Conservation (phyloP, 192 early-diverging fungal species). For the Umbelopsis sp. region DNA sequence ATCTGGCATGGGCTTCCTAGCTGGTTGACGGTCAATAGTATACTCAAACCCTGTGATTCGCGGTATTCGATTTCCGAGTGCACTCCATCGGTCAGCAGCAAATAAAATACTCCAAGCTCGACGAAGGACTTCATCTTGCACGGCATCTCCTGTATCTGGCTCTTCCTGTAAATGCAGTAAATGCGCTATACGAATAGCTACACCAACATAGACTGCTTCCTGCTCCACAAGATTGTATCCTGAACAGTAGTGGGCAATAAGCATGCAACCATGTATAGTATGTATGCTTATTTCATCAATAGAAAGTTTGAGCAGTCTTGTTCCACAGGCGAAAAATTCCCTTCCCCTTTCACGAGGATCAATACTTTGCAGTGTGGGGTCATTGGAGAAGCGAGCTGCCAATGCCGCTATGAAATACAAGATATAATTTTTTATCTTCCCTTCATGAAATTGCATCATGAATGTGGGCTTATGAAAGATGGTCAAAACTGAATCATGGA, state of each 20-base stretch:
- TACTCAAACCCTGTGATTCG: slow-evolving; percentile 18
- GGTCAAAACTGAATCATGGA: slow-evolving; percentile 14
- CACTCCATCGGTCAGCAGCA: slow-evolving; percentile 23
- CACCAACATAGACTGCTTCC: slow-evolving; percentile 20
- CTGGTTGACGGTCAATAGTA: neutral
- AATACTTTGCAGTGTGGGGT: neutral
- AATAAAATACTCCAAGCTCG: slow-evolving; percentile 21
- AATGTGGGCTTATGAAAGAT: slow-evolving; percentile 23
- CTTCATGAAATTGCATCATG: slow-evolving; percentile 17
- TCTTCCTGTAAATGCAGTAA: slow-evolving; percentile 19
- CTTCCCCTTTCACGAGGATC: slow-evolving; percentile 7
- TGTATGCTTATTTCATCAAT: slow-evolving; percentile 15
- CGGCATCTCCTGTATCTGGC: slow-evolving; percentile 14
- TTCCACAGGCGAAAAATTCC: neutral
- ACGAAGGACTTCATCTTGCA: slow-evolving; percentile 7
- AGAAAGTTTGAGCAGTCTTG: neutral
- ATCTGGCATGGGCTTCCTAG: slow-evolving; percentile 20
- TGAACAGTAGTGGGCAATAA: slow-evolving; percentile 12
- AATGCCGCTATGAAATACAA: neutral
- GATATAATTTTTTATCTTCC: slow-evolving; percentile 15
- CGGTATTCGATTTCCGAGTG: slow-evolving; percentile 17
- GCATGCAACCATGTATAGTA: slow-evolving; percentile 19
- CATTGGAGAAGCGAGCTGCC: slow-evolving; percentile 6
- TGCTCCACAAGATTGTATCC: slow-evolving; percentile 20
- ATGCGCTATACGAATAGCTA: slow-evolving; percentile 17